Evolutionary conservation across 2,329 filamentous ascomycete species (phyloP).

Genomic region (Tricladium varicosporioides): DNA sequence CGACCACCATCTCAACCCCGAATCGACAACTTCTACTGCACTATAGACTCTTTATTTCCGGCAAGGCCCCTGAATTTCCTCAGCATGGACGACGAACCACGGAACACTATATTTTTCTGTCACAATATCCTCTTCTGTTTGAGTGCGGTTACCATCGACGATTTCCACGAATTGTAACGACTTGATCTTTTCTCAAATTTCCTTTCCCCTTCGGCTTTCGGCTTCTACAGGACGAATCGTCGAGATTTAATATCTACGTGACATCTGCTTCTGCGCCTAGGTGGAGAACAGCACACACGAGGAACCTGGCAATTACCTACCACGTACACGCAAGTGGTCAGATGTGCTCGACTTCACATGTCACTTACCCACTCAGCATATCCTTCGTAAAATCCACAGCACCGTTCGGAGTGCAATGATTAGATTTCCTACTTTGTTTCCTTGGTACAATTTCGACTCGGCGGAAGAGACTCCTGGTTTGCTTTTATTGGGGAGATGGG

Average conservation of each 20-base stretch:
- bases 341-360: background rate
- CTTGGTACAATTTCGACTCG: too few species aligned
- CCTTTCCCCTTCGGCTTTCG: background rate
- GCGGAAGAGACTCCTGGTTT: too few species aligned
- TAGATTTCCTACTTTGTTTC: too few species aligned
- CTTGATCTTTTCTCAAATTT: background rate
- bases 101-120: background rate
- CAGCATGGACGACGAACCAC: background rate
- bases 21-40: background rate
- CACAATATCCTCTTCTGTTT: background rate
- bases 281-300: background rate
- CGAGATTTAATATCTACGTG: background rate
- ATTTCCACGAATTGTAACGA: background rate
- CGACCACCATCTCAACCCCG: background rate
- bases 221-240: background rate
- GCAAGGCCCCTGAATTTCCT: background rate
- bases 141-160: background rate
- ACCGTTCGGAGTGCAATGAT: too few species aligned
- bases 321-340: background rate
- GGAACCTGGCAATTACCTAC: background rate
- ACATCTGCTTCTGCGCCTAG: background rate
- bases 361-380: background rate
- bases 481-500: too few species aligned
- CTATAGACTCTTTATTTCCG: background rate
- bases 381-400: too few species aligned